phyloP scores from a whole-genome alignment of 225 moss, liverwort and hornwort genomes.

The Marchantia paleacea region DNA sequence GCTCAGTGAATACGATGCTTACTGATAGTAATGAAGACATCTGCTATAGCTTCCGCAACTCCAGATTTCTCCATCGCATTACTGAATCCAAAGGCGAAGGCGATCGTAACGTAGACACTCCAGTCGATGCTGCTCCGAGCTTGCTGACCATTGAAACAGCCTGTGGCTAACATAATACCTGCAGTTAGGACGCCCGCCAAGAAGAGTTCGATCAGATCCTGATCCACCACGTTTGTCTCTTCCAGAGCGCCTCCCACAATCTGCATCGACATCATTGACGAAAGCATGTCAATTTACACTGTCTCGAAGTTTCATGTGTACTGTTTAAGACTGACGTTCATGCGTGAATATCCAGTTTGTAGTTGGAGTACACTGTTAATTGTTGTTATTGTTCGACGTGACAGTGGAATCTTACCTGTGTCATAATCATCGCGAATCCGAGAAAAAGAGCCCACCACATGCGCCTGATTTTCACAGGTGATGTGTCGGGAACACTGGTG shows the following conservation, averaged over 20 bases:
- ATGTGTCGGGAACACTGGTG: background rate
- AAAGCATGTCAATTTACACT: background rate
- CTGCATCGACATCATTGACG: background rate
- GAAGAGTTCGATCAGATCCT: conserved; percentile 1
- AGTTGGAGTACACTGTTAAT: no score
- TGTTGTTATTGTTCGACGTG: no score
- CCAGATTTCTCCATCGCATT: conserved; percentile 1
- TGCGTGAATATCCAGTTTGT: no score
- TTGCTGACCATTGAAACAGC: conserved; percentile 10
- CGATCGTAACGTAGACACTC: conserved; percentile 2
- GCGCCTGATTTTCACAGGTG: background rate
- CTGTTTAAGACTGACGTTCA: background rate
- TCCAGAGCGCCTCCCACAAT: background rate
- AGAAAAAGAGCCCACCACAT: conserved; percentile 14
- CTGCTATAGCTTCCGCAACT: background rate
- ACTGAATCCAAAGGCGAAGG: conserved; percentile 10
- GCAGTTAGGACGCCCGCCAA: background rate
- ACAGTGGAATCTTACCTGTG: background rate
- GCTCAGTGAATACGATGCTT: background rate
- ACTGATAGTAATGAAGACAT: conserved; percentile 8
- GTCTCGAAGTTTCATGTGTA: background rate
- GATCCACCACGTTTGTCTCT: background rate
- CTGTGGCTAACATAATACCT: conserved; percentile 6
- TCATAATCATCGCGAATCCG: conserved; percentile 2
- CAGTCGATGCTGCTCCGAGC: conserved; percentile 9